Percentiles rank a stretch among this genome's conserved stretches.
phyloP scores from a whole-genome alignment of 257 asterid species.

The Echium plantagineum region DNA sequence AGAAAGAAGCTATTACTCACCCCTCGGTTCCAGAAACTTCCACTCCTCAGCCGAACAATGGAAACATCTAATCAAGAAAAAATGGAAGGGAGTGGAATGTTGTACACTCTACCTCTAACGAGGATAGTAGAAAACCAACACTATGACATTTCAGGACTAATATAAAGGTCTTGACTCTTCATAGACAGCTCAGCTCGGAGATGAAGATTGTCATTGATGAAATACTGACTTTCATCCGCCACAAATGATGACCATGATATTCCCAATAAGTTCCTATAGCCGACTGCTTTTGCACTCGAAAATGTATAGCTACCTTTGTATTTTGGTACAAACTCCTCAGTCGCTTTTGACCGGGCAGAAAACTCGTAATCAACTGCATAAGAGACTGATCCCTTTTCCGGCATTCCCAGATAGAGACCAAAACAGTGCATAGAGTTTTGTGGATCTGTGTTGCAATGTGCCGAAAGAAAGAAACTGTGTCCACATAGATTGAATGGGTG shows the following conservation, averaged over 20 bases:
- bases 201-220: conserved; percentile 62
- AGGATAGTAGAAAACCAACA: not conserved
- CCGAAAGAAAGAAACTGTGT: not conserved
- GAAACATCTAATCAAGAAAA: conserved; percentile 39
- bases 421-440: not conserved
- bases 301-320: not conserved
- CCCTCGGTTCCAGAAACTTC: conserved; percentile 43
- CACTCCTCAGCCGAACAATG: conserved; percentile 38
- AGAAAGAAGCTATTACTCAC: conserved; percentile 23
- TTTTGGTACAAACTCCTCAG: not conserved
- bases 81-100: conserved; percentile 46
- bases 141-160: not conserved
- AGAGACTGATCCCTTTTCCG: not conserved
- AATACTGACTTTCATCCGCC: conserved; percentile 15
- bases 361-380: not conserved
- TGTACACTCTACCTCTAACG: conserved; percentile 50
- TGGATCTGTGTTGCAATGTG: not conserved
- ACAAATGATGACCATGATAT: conserved; percentile 1
- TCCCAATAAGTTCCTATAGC: not conserved
- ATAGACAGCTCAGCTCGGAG: conserved; percentile 84
- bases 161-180: conserved; percentile 19
- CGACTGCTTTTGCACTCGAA: conserved; percentile 1
- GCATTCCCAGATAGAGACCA: conserved; percentile 2
- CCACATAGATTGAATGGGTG: not conserved
- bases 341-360: not conserved